Evolutionary conservation across 2,329 filamentous ascomycete species (phyloP).

Genomic region (Leptographium galeiforme): DNA sequence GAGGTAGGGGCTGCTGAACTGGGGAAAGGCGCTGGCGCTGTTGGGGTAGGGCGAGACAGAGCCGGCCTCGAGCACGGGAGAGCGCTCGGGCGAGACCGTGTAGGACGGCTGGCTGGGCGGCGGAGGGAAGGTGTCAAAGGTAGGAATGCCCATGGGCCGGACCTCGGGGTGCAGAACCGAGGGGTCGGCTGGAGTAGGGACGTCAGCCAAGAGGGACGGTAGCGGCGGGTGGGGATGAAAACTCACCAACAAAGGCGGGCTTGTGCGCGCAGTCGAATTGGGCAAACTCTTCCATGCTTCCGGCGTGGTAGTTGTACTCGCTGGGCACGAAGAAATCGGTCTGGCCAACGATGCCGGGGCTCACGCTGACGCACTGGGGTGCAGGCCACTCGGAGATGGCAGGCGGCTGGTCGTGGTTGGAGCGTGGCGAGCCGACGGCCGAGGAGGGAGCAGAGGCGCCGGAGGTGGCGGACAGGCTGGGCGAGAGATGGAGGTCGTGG

Average conservation of each 20-base stretch:
- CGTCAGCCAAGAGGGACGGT: too few relatives aligned
- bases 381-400: conserved; percentile 46
- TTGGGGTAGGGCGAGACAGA: conserved; percentile 36
- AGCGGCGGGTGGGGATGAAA: conserved; percentile 17
- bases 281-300: conserved; percentile 36
- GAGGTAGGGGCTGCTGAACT: conserved; percentile 29
- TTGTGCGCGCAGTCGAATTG: conserved; percentile 37
- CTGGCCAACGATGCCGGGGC: conserved; percentile 49
- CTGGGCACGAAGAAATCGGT: conserved; percentile 38
- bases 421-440: conserved; percentile 53
- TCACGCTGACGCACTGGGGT: conserved; percentile 41
- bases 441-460: conserved; percentile 53
- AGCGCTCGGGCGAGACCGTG: conserved; percentile 51
- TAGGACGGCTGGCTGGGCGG: conserved; percentile 25
- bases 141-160: conserved; percentile 33
- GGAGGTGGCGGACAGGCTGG: conserved; percentile 46
- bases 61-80: conserved; percentile 35
- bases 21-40: conserved; percentile 21
- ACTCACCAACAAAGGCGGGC: conserved; percentile 43
- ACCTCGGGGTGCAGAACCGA: conserved; percentile 44
- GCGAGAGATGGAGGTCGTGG: conserved; percentile 33
- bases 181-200: conserved; percentile 29
- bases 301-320: conserved; percentile 40
- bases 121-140: conserved; percentile 37
- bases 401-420: conserved; percentile 43